These are phyloP conservation scores for Barnettozyma sucrosica DNA, from an alignment of 805 yeast genomes.

Conservation along the genomic window DNA sequence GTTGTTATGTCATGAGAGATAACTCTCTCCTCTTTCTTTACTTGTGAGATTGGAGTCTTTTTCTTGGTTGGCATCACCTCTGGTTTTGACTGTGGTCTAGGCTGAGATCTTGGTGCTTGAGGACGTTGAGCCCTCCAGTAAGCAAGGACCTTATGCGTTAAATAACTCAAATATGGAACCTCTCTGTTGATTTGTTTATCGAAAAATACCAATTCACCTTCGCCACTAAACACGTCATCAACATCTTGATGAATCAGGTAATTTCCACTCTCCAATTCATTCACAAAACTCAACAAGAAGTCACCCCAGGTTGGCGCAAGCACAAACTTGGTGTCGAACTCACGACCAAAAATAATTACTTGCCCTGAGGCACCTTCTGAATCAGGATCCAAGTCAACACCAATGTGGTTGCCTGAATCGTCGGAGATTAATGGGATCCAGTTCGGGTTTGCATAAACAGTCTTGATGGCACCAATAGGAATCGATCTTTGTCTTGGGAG, in stretches of 20 bases:
- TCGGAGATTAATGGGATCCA: conserved; percentile 94
- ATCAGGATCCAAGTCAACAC: conserved; percentile 82
- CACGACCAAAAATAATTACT: conserved; percentile 89
- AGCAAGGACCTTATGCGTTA: conserved; percentile 30
- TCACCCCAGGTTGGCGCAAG: conserved; percentile 88
- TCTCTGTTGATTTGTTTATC: conserved; percentile 51
- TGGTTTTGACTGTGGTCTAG: conserved; percentile 1
- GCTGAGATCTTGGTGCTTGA: conserved; percentile 1
- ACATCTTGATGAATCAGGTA: conserved; percentile 59
- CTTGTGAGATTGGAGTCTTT: conserved; percentile 9
- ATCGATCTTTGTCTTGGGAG: conserved; percentile 57
- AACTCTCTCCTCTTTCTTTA: conserved; percentile 18
- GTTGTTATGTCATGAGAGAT: conserved; percentile 20
- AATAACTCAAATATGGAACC: conserved; percentile 36
- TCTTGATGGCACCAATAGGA: conserved; percentile 71
- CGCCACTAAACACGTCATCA: conserved; percentile 65
- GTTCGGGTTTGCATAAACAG: conserved; percentile 76
- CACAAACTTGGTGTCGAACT: conserved; percentile 83
- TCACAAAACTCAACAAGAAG: conserved; percentile 74
- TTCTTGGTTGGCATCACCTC: conserved; percentile 4
- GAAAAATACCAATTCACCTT: conserved; percentile 67
- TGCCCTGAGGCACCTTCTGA: conserved; percentile 81
- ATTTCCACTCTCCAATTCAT: conserved; percentile 81
- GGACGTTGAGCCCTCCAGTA: conserved; percentile 17
- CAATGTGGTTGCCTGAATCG: conserved; percentile 86